Base-by-base conservation (phyloP, 2,329 filamentous ascomycete genomes). In the Fonsecaea monophora region DNA sequence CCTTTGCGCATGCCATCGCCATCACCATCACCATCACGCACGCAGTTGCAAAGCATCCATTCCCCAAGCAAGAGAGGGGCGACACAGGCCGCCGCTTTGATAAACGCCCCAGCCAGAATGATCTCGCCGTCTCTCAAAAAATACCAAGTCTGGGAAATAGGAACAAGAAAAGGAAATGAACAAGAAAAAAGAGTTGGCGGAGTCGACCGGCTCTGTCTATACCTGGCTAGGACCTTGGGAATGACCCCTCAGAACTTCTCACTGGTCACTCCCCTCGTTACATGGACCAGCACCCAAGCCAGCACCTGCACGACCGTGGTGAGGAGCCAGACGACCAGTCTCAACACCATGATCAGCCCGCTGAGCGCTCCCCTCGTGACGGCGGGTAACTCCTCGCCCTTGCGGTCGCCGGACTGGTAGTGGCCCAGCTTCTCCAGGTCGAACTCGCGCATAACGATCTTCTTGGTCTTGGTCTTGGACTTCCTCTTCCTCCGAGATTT, bases 361-460 rank as follows among this genome's bases (percentile, higher is more conserved):
- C 74, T 73, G n/a, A 82, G 67, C 13, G 77, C 58, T 4, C 71
- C 73, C 32, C 79, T 74, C 42, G 76, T 77, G 21, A 76, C 55
- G 1, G 75, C 74, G 5, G 81, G 81, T 6, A 82, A 62, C 53
- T 82, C 76, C 68, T 81, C 67, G 2, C 78, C 78, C 55, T 78
- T 75, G 7, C 77, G 74, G 18, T 76, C 77, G 13, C 76, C 73
- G n/a, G 67, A 68, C 21, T 76, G 77, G 64, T 79, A 81, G 6
- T 76, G 77, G 12, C 79, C 79, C 38, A 82, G 80, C 48, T 78
- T 80, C 55, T 82, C 81, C 8, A 82, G 74, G 70, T 82, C 80
- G 54, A 82, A 79, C 63, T 82, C 80, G 53, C 80, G 77, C 45
- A 80, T 70, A 2, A 78, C 70, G 53, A 80, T 72, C 64, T 78